These are phyloP conservation scores for Paspalum notatum DNA, from an alignment of 176 grass and related monocot species.

Conservation along the genomic window DNA sequence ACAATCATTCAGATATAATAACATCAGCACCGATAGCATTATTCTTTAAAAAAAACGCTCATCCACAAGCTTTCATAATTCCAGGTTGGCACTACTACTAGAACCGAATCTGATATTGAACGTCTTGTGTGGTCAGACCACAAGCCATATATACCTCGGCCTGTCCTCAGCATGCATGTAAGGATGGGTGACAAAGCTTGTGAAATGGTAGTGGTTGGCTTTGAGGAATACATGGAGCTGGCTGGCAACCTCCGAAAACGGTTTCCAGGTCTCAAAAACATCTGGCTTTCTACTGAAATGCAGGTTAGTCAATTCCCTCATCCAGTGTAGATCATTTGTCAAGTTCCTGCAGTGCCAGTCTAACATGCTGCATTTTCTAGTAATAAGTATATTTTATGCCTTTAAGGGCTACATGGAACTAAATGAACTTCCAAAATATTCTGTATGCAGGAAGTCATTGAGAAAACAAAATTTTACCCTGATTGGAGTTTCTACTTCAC, in stretches of 20 bases:
- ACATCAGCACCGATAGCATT: background rate
- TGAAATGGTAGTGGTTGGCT: slow-evolving; percentile 62
- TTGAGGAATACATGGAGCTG: slow-evolving; percentile 73
- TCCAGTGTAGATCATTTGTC: background rate
- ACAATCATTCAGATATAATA: background rate
- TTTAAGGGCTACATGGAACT: background rate
- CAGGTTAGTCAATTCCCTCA: slow-evolving; percentile 38
- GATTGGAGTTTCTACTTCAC: slow-evolving; percentile 76
- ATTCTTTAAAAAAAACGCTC: background rate
- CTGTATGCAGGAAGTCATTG: slow-evolving; percentile 56
- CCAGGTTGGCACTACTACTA: slow-evolving; percentile 28
- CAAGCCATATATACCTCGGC: slow-evolving; percentile 58
- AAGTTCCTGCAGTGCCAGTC: slow-evolving; percentile 13
- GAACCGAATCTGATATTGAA: slow-evolving; percentile 48
- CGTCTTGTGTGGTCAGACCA: slow-evolving; percentile 64
- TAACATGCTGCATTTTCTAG: background rate
- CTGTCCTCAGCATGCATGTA: slow-evolving; percentile 70
- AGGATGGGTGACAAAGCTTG: slow-evolving; percentile 87
- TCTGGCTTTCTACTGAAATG: slow-evolving; percentile 88
- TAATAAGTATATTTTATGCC: too few relatives aligned
- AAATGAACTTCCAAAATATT: background rate
- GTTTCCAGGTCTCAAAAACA: slow-evolving; percentile 55
- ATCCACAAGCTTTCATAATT: background rate
- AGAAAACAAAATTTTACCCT: slow-evolving; percentile 46
- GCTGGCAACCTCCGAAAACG: slow-evolving; percentile 31